A percentile compares a stretch with the other conserved stretches of the same genome.
phyloP scores from a whole-genome alignment of 805 yeast species.

The Tanozyma kutaoensis region DNA sequence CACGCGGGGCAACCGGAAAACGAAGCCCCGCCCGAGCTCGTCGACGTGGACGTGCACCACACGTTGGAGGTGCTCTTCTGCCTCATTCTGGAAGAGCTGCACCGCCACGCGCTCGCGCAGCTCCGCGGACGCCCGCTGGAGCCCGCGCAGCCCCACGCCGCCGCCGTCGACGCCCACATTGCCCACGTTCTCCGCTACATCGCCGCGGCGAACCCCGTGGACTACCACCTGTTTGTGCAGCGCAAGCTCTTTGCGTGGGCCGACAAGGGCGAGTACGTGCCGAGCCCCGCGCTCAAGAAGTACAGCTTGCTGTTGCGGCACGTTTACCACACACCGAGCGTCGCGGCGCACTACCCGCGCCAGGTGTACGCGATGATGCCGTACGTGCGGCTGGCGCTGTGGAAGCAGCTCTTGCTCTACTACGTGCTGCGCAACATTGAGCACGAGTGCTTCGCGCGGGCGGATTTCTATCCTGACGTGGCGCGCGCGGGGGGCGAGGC shows the following conservation, averaged over 20 bases:
- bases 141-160: too few relatives aligned
- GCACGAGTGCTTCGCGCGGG: conserved; percentile 22
- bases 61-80: conserved; percentile 16
- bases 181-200: conserved; percentile 18
- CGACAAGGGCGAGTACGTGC: conserved; percentile 13
- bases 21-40: conserved; percentile 15
- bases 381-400: conserved; percentile 15
- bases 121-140: conserved; percentile 8
- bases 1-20: too few relatives aligned
- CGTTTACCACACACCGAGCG: conserved; percentile 14
- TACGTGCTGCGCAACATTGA: conserved; percentile 17
- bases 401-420: conserved; percentile 23
- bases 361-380: conserved; percentile 12
- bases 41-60: conserved; percentile 8
- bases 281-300: conserved; percentile 13
- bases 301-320: conserved; percentile 22
- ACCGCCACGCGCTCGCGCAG: conserved; percentile 13
- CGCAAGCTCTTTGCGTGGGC: conserved; percentile 12
- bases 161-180: conserved; percentile 19
- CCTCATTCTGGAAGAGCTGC: conserved; percentile 16
- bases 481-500: conserved; percentile 11
- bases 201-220: conserved; percentile 22
- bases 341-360: conserved; percentile 10
- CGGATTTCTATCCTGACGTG: conserved; percentile 17
- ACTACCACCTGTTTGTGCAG: conserved; percentile 14